Evolutionary conservation across 352 stramenopile genomes (phyloP).

Genomic region (Elongisporangium prolatum): DNA sequence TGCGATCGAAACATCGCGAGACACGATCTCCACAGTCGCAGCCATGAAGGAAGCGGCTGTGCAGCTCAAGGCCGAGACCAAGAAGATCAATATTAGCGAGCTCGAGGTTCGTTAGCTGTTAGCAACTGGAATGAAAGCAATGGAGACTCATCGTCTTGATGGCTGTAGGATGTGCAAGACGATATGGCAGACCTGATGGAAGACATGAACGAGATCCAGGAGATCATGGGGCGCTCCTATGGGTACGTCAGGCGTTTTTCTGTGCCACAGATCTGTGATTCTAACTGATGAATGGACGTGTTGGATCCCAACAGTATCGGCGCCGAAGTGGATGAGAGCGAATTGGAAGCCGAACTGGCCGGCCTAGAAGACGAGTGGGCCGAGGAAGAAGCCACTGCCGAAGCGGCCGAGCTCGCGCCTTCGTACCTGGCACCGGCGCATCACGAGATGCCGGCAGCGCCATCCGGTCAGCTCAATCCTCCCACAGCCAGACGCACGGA

Average conservation of each 20-base stretch:
- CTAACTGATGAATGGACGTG: neutral
- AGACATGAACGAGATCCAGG: constrained; percentile 98
- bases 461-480: constrained; percentile 36
- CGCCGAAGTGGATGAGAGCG: constrained; percentile 93
- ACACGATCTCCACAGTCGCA: constrained; percentile 89
- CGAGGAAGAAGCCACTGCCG: constrained; percentile 55
- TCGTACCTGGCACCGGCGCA: constrained; percentile 58
- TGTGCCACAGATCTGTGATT: neutral
- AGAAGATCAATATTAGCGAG: constrained; percentile 95
- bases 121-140: neutral
- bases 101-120: constrained; percentile 75
- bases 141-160: neutral
- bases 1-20: constrained; percentile 91
- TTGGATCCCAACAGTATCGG: constrained; percentile 59
- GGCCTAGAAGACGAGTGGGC: constrained; percentile 93
- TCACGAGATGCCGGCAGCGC: constrained; percentile 55
- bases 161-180: constrained; percentile 89
- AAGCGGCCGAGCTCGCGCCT: constrained; percentile 38
- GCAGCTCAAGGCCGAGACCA: constrained; percentile 92
- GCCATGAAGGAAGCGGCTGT: constrained; percentile 93
- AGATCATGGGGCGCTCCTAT: constrained; percentile 95
- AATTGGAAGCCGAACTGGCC: constrained; percentile 93
- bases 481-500: constrained; percentile 34
- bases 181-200: constrained; percentile 97
- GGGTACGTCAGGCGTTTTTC: constrained; percentile 32